phyloP scores from a whole-genome alignment of 345 rosid genomes.

The Draba incana region DNA sequence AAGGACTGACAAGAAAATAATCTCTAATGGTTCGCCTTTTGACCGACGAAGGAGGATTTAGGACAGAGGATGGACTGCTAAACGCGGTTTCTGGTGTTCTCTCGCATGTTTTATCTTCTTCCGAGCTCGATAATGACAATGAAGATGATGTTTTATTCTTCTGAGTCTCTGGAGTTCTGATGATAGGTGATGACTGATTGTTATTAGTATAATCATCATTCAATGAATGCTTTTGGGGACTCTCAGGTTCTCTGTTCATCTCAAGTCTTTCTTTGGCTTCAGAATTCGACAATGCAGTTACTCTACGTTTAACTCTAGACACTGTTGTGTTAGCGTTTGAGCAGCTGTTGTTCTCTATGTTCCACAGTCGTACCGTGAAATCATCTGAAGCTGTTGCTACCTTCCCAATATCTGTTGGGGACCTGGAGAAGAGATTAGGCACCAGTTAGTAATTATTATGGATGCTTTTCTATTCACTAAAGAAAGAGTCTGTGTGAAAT shows the following conservation, averaged over 20 bases:
- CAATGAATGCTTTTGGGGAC: conserved; percentile 40
- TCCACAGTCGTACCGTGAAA: conserved; percentile 83
- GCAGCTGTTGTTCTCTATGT: conserved; percentile 49
- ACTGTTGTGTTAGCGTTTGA: conserved; percentile 41
- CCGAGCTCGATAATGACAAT: conserved; percentile 10
- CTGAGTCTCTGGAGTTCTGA: conserved; percentile 63
- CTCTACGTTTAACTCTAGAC: conserved; percentile 64
- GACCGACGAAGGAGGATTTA: conserved; percentile 82
- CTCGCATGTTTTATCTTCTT: conserved; percentile 47
- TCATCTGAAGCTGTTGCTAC: conserved; percentile 88
- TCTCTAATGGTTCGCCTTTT: conserved; percentile 87
- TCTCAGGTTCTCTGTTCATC: conserved; percentile 43
- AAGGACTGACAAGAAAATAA: conserved; percentile 65
- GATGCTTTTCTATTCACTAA: neutral
- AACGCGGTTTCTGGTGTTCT: conserved; percentile 58
- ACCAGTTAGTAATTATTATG: neutral
- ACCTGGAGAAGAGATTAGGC: conserved; percentile 50
- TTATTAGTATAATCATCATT: conserved; percentile 28
- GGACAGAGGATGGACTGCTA: conserved; percentile 80
- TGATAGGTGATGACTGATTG: conserved; percentile 32
- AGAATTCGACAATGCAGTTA: conserved; percentile 59
- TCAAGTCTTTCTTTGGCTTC: conserved; percentile 49
- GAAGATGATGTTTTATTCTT: conserved; percentile 37
- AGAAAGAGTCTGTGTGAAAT: conserved; percentile 5
- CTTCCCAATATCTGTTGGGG: conserved; percentile 60